Conservation (phyloP, 2,329 filamentous ascomycete species). For the Paraphoma sp. region DNA sequence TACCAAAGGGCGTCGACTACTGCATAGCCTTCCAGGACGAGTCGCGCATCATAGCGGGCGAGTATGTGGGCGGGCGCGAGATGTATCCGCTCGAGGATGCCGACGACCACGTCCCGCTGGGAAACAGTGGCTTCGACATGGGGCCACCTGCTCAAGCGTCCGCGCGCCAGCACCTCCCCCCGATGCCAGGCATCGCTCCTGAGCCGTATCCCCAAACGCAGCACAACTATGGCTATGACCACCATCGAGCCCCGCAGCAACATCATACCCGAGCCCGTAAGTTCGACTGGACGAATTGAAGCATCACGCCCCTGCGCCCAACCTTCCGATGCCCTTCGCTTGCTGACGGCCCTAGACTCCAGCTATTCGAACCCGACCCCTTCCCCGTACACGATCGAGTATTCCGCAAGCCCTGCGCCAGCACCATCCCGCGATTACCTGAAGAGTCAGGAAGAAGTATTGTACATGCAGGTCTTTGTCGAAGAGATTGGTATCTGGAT, state of each 20-base stretch:
- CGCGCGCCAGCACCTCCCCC: conserved; percentile 58
- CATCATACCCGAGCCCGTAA: conserved; percentile 31
- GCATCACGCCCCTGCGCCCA: background rate
- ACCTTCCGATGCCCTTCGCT: background rate
- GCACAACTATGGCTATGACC: conserved; percentile 45
- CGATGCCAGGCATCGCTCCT: conserved; percentile 58
- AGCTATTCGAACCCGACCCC: conserved; percentile 35
- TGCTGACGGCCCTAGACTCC: conserved; percentile 24
- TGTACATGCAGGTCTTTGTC: conserved; percentile 92
- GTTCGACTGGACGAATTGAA: conserved; percentile 1
- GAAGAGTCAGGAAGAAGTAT: conserved; percentile 75
- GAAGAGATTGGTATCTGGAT: conserved; percentile 93
- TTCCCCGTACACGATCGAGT: conserved; percentile 32
- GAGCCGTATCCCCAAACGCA: conserved; percentile 54
- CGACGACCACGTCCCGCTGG: conserved; percentile 22
- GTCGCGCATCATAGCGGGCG: conserved; percentile 86
- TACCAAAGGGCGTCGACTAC: conserved; percentile 62
- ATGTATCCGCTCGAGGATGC: conserved; percentile 68
- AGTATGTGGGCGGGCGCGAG: conserved; percentile 80
- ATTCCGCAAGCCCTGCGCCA: conserved; percentile 28
- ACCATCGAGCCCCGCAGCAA: conserved; percentile 36
- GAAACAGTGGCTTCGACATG: conserved; percentile 38
- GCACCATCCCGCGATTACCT: conserved; percentile 65
- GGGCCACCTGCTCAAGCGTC: conserved; percentile 39
- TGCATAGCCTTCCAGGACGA: conserved; percentile 84